Percentiles rank a stretch among this genome's conserved stretches.
Evolutionary conservation across 257 asterid genomes (phyloP).

Genomic region (Gentiana macrophylla): DNA sequence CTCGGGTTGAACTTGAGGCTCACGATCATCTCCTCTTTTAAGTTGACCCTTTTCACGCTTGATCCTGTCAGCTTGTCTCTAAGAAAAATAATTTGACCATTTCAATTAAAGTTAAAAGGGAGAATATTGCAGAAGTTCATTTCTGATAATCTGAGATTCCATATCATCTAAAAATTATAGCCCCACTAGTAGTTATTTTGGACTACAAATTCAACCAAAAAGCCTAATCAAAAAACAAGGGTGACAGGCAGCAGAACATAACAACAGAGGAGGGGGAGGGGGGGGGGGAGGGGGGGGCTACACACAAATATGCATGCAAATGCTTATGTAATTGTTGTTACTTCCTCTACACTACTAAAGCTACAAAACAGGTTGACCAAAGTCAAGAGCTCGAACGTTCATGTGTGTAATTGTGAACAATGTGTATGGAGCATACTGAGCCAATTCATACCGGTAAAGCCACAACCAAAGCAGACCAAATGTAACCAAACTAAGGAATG

Average conservation of each 20-base stretch:
- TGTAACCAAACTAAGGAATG: background rate
- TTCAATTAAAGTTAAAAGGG: conserved; percentile 3
- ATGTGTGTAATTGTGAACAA: background rate
- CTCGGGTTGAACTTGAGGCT: conserved; percentile 61
- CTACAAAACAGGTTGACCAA: background rate
- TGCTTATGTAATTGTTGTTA: background rate
- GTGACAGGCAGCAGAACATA: background rate
- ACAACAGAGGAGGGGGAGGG: background rate
- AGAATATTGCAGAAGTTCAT: background rate
- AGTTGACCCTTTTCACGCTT: conserved; percentile 71
- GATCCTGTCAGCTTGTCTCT: conserved; percentile 90
- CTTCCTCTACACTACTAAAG: background rate
- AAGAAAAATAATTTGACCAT: background rate
- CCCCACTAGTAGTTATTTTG: background rate
- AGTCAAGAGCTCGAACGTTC: too few relatives aligned
- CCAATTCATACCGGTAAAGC: background rate
- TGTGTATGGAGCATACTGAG: background rate
- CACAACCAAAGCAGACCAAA: background rate
- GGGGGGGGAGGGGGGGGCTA: too few relatives aligned
- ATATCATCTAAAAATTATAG: background rate
- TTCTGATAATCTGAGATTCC: background rate
- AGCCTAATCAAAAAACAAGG: background rate
- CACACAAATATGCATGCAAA: background rate
- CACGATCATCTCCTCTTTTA: conserved; percentile 79
- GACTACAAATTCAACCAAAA: background rate